These are phyloP conservation scores for Blastomyces emzantsi DNA, from an alignment of 2,329 filamentous ascomycete genomes.

Conservation along the genomic window DNA sequence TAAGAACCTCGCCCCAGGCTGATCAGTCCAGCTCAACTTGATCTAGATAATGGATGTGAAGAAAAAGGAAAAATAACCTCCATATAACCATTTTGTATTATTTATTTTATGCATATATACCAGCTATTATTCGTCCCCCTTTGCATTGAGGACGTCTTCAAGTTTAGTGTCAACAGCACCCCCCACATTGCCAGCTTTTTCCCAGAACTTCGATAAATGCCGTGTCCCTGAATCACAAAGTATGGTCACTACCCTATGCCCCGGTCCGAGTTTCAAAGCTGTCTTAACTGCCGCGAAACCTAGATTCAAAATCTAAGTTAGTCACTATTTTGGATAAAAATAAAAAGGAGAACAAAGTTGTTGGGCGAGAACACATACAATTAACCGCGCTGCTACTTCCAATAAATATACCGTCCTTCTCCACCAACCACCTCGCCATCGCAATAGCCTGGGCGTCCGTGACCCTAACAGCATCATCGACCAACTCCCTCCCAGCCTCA, in stretches of 20 bases:
- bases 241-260: conserved; percentile 42
- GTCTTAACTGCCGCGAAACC: conserved; percentile 42
- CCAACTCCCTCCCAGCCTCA: conserved; percentile 70
- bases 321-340: neutral
- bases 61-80: neutral
- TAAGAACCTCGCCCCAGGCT: neutral
- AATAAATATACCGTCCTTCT: conserved; percentile 88
- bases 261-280: conserved; percentile 39
- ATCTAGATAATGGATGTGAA: neutral
- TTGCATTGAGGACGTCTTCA: conserved; percentile 38
- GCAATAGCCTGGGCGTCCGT: conserved; percentile 78
- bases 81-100: neutral
- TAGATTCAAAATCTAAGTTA: conserved; percentile 20
- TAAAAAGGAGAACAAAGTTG: neutral
- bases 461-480: conserved; percentile 85
- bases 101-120: neutral
- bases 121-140: conserved; percentile 16
- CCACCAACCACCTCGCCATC: conserved; percentile 96
- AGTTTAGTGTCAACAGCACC: conserved; percentile 38
- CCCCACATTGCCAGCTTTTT: conserved; percentile 40
- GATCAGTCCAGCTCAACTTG: neutral
- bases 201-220: conserved; percentile 46
- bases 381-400: conserved; percentile 97
- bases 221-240: conserved; percentile 44
- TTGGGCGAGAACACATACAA: conserved; percentile 44